Base-by-base conservation (phyloP, 2,329 filamentous ascomycete species). In the Coniochaeta hoffmannii region DNA sequence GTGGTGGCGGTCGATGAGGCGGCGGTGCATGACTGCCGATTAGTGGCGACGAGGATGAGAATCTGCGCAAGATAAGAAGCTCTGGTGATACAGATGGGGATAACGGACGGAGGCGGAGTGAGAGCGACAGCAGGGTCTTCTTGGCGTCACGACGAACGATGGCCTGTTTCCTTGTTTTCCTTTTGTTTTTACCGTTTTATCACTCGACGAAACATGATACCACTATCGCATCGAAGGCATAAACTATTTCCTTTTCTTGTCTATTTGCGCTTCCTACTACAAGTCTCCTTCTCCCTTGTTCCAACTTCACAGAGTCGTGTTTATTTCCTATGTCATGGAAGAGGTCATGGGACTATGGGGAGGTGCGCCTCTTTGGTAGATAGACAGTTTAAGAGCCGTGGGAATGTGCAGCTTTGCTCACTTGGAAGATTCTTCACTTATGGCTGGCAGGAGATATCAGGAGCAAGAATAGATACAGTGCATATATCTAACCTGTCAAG, bases 161-260 rank as follows among this genome's bases (percentile, higher is more conserved):
- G 24, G 59, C 57, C 30, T 57, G 24, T 53, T 58, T n/a, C n/a
- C n/a, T n/a, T n/a, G n/a, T n/a, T 50, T 53, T 53, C 55, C 28
- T 15, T 44, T 58, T 54, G 51, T 57, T 51, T 53, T 56, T 52
- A 41, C 34, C 34, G 35, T 30, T 44, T 28, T 30, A 30, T 30
- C 17, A 53, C 24, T 31, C 32, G 26, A 50, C 26, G 59, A 57
- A 55, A 58, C 59, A 63, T 64, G 61, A 63, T 64, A 64, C 62
- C 61, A 62, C 57, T 59, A 58, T 62, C 54, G 54, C 56, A 57
- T 60, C 50, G 44, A 57, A 41, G 58, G 58, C 58, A 57, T 58
- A 55, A 57, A 57, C 58, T 55, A 56, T 57, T 50, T 55, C 56
- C 14, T 56, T 55, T 34, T 50, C 44, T 38, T 55, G 54, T 30